Conservation (phyloP, 108 stramenopile species). For the Stephanodiscus minutulus region DNA sequence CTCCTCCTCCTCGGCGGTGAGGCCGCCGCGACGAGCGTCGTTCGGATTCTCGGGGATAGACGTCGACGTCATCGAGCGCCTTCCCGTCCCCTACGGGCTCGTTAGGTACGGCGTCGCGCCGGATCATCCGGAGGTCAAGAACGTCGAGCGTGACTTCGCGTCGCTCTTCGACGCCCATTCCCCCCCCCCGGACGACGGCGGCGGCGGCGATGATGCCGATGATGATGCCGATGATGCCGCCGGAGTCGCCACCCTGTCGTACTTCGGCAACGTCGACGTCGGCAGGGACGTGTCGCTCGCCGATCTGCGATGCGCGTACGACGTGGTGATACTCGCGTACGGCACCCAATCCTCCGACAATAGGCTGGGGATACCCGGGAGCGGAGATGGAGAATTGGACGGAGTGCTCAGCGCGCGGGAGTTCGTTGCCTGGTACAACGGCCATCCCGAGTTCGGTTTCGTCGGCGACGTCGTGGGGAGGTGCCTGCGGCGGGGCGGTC, state of each 20-base stretch:
- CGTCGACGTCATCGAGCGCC: slow-evolving; percentile 88
- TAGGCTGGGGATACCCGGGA: slow-evolving; percentile 48
- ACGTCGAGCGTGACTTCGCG: slow-evolving; percentile 93
- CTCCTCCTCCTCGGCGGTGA: too few relatives aligned
- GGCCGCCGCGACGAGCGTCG: too few relatives aligned
- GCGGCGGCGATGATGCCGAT: background rate
- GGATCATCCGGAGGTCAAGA: slow-evolving; percentile 98
- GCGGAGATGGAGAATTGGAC: slow-evolving; percentile 49
- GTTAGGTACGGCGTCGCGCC: slow-evolving; percentile 97
- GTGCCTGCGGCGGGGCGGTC: slow-evolving; percentile 18
- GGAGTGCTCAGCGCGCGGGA: slow-evolving; percentile 88
- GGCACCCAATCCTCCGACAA: slow-evolving; percentile 83
- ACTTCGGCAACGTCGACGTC: slow-evolving; percentile 87
- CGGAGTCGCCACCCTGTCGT: slow-evolving; percentile 18
- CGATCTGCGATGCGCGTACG: slow-evolving; percentile 68
- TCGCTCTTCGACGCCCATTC: slow-evolving; percentile 46
- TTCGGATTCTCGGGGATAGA: slow-evolving; percentile 32
- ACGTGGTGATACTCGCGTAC: slow-evolving; percentile 91
- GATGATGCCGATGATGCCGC: background rate
- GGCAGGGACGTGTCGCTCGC: slow-evolving; percentile 69
- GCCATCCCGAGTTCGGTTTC: slow-evolving; percentile 68
- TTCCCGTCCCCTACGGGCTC: slow-evolving; percentile 93
- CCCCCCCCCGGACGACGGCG: background rate
- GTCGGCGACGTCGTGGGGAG: slow-evolving; percentile 49
- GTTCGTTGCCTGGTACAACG: slow-evolving; percentile 98